Evolutionary conservation across 768 basidiomycete genomes (phyloP).

Genomic region (Lactarius sanguifluus): DNA sequence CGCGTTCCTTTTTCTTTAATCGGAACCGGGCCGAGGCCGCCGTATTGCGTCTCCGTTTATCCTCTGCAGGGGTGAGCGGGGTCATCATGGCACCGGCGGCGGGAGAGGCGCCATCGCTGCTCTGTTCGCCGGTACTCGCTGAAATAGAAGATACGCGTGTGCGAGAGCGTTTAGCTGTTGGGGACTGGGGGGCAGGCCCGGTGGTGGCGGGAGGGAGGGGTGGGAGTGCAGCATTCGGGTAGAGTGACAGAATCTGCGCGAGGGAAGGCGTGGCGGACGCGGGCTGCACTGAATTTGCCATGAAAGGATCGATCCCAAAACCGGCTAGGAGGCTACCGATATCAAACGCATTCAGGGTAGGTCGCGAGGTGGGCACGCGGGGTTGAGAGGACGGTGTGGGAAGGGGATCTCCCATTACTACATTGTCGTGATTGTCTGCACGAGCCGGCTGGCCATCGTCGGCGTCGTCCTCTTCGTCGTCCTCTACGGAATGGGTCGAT

Average conservation of each 20-base stretch:
- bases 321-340: slow-evolving; percentile 39
- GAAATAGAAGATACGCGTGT: slow-evolving; percentile 48
- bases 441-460: slow-evolving; percentile 36
- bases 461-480: slow-evolving; percentile 36
- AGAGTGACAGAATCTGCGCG: slow-evolving; percentile 67
- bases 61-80: slow-evolving; percentile 61
- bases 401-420: slow-evolving; percentile 51
- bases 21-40: slow-evolving; percentile 92
- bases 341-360: slow-evolving; percentile 45
- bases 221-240: slow-evolving; percentile 37
- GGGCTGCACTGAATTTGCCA: slow-evolving; percentile 37
- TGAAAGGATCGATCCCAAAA: slow-evolving; percentile 47
- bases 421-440: slow-evolving; percentile 59
- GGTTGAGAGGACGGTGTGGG: slow-evolving; percentile 31
- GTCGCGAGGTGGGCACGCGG: slow-evolving; percentile 33
- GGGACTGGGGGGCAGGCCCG: slow-evolving; percentile 8
- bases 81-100: slow-evolving; percentile 25
- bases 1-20: slow-evolving; percentile 94
- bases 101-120: slow-evolving; percentile 35
- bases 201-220: slow-evolving; percentile 30
- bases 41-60: slow-evolving; percentile 92
- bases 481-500: slow-evolving; percentile 35
- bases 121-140: slow-evolving; percentile 35
- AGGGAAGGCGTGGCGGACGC: slow-evolving; percentile 50
- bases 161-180: slow-evolving; percentile 30